Percentiles rank a stretch among this genome's conserved stretches.
These are phyloP conservation scores for Fusarium chuoi DNA, from an alignment of 2,329 filamentous ascomycete genomes.

Conservation along the genomic window DNA sequence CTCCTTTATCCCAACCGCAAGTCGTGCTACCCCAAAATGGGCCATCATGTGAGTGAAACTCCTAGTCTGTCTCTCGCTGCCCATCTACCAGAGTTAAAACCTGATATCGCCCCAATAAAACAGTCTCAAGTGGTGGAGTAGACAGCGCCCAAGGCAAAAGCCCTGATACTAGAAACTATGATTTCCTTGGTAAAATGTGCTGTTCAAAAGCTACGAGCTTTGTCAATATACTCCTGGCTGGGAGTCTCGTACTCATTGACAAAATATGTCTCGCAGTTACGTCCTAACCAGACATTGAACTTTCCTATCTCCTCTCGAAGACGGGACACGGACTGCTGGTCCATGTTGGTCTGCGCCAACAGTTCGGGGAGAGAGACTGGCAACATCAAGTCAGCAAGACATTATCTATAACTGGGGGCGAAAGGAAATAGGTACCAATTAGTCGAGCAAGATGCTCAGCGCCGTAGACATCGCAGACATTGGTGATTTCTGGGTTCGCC, in stretches of 20 bases:
- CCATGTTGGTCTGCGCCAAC: constrained; percentile 98
- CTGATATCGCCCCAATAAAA: background rate
- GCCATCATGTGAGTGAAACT: background rate
- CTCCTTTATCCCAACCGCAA: constrained; percentile 13
- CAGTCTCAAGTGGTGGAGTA: background rate
- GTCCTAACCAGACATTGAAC: constrained; percentile 86
- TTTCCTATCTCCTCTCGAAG: constrained; percentile 89
- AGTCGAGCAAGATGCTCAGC: constrained; percentile 91
- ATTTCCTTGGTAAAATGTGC: background rate
- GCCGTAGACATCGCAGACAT: constrained; percentile 85
- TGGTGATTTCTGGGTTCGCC: constrained; percentile 75
- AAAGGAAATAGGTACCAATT: constrained; percentile 71
- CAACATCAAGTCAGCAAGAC: constrained; percentile 11
- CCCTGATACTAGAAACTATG: background rate
- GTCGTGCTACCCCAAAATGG: constrained; percentile 11
- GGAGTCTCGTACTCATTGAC: constrained; percentile 79
- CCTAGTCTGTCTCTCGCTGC: background rate
- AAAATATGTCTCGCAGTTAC: constrained; percentile 82
- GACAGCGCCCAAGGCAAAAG: background rate
- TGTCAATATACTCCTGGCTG: constrained; percentile 76
- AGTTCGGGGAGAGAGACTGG: constrained; percentile 91
- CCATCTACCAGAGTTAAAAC: background rate
- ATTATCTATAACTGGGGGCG: background rate
- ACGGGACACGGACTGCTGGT: constrained; percentile 86
- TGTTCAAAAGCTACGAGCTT: constrained; percentile 61